Percentiles rank a stretch among this genome's conserved stretches.
Evolutionary conservation across 2,329 filamentous ascomycete species (phyloP).

Genomic region (Botrytis medusae): DNA sequence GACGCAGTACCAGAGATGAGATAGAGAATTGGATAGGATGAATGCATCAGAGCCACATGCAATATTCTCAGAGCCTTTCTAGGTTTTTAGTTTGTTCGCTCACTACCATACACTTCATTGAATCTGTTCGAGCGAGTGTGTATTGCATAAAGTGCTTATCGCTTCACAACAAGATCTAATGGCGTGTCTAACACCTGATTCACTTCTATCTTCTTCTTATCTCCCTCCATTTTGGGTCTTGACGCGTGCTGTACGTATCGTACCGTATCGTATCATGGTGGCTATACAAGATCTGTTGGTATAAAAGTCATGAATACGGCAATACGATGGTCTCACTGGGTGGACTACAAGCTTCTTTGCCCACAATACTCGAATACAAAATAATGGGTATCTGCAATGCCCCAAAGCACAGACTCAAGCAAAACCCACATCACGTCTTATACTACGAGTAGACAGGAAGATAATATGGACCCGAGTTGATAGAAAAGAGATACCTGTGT

Average conservation of each 20-base stretch:
- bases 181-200: neutral
- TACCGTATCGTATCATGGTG: neutral
- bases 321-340: neutral
- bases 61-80: neutral
- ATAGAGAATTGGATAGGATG: neutral
- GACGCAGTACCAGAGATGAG: neutral
- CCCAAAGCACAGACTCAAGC: neutral
- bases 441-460: neutral
- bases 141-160: neutral
- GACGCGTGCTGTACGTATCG: neutral
- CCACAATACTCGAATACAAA: neutral
- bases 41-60: neutral
- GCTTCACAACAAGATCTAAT: neutral
- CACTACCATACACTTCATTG: neutral
- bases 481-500: neutral
- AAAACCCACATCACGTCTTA: too few species aligned
- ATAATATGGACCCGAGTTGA: neutral
- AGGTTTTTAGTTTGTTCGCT: neutral
- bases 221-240: neutral
- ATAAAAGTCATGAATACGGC: neutral
- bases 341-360: neutral
- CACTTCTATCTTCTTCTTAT: neutral
- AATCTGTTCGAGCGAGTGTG: neutral
- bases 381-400: slow-evolving; percentile 3
- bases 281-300: neutral